Evolutionary conservation across 1,284 basidiomycete genomes (phyloP), one percentile per base, ranked within the genome.

Genomic region (Coniferiporia weirii): DNA sequence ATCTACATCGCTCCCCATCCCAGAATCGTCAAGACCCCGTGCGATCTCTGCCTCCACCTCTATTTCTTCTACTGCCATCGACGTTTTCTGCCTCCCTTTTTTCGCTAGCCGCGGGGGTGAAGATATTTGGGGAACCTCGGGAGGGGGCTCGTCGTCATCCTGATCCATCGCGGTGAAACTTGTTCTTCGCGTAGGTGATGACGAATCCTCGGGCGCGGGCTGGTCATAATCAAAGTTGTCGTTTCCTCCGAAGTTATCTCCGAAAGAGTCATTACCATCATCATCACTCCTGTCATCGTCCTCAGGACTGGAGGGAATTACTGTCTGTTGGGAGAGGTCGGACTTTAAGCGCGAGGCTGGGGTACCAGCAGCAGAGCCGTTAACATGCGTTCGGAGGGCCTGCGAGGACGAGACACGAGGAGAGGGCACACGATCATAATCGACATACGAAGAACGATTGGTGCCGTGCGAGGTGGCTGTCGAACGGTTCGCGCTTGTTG

Each of bases 361-460:
- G 70, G 0, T 74, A 8, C n/a, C 15, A 3, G 19, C 22, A 75
- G 10, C 22, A 17, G 70, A 71, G 36, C 69, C 71, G 47, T 72
- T 74, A 2, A 64, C 66, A 8, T 50, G 55, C 27, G 70, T 64
- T 4, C 76, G 73, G 48, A 71, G 71, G 38, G 76, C 77, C 36
- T 68, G 63, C 3, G 75, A 68, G 27, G 66, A 65, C 1, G 67
- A 64, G 15, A 69, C 66, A 40, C 76, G 79, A 4, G 86, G 85
- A 8, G 88, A 88, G 1, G 88, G 87, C 0, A 90, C 75, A 49
- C 77, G 71, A 70, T 90, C 85, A 63, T 82, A 89, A 66, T 87
- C 79, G 35, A 85, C 69, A 15, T 79, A 79, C 20, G 83, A 81
- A 3, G 72, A 74, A 27, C 81, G 84, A 60, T 74, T 68, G 17